A percentile compares a stretch with the other conserved stretches of the same genome.
phyloP scores from a whole-genome alignment of 805 yeast species.

The Osmozyma mogii region DNA sequence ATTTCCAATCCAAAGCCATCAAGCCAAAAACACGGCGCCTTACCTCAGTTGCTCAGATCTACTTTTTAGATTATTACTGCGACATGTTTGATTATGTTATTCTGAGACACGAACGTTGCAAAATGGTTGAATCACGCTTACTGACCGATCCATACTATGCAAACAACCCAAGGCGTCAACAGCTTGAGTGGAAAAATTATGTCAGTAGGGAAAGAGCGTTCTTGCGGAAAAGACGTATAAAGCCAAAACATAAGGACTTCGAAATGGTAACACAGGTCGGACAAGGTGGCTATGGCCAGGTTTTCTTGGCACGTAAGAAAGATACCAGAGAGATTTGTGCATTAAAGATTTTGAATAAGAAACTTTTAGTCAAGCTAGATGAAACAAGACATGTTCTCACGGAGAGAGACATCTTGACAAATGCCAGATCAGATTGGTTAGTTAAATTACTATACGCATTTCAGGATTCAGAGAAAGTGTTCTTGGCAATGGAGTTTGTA shows the following conservation, averaged over 20 bases:
- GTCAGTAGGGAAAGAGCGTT: conserved; percentile 76
- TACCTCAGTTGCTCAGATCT: conserved; percentile 89
- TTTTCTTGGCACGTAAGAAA: conserved; percentile 87
- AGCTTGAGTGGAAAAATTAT: conserved; percentile 64
- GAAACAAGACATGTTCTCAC: conserved; percentile 95
- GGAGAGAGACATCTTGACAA: conserved; percentile 94
- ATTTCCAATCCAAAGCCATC: conserved; percentile 51
- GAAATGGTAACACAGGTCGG: conserved; percentile 98
- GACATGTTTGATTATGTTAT: conserved; percentile 92
- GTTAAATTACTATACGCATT: conserved; percentile 91
- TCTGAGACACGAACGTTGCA: conserved; percentile 74
- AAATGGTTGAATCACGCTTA: conserved; percentile 55
- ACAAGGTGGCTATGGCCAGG: conserved; percentile 99
- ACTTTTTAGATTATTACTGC: conserved; percentile 90
- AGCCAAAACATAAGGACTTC: conserved; percentile 91
- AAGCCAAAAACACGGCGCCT: conserved; percentile 74
- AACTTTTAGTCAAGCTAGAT: conserved; percentile 76
- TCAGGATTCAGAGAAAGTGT: conserved; percentile 85
- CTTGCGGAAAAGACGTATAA: conserved; percentile 79
- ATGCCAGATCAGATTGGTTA: conserved; percentile 92
- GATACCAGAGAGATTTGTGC: conserved; percentile 97
- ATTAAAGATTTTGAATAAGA: conserved; percentile 82
- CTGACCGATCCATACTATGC: conserved; percentile 41
- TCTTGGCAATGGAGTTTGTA: conserved; percentile 98
- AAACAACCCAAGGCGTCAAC: conserved; percentile 25